Percentiles rank a stretch among this genome's conserved stretches.
These are phyloP conservation scores for Neurospora intermedia DNA, from an alignment of 495 filamentous ascomycete species.

Conservation along the genomic window DNA sequence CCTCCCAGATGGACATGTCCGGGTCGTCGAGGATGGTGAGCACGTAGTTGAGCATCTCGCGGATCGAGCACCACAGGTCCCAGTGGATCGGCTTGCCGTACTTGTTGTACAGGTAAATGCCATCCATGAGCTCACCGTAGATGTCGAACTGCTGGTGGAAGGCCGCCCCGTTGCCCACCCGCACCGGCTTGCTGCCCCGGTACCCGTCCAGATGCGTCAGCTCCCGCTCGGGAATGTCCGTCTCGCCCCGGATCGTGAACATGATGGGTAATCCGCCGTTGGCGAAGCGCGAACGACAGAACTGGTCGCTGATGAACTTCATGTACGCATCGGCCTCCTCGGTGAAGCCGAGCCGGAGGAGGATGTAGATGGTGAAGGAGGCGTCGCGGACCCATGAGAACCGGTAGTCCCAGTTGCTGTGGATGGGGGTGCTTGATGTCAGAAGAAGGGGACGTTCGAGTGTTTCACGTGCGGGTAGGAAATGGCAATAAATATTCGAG, in stretches of 20 bases:
- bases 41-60: slow-evolving; percentile 35
- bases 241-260: slow-evolving; percentile 64
- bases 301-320: slow-evolving; percentile 59
- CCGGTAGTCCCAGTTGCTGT: slow-evolving; percentile 68
- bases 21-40: slow-evolving; percentile 44
- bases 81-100: slow-evolving; percentile 64
- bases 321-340: slow-evolving; percentile 65
- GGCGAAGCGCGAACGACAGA: slow-evolving; percentile 36
- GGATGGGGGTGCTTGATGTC: slow-evolving; percentile 2
- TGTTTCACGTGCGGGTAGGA: neutral
- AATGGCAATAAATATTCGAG: neutral
- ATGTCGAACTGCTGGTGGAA: slow-evolving; percentile 68
- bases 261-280: slow-evolving; percentile 59
- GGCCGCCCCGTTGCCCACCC: slow-evolving; percentile 65
- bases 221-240: slow-evolving; percentile 57
- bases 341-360: slow-evolving; percentile 63
- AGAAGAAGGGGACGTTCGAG: neutral
- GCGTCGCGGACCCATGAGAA: slow-evolving; percentile 68
- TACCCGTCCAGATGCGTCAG: slow-evolving; percentile 59
- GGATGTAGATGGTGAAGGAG: slow-evolving; percentile 65
- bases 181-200: slow-evolving; percentile 53
- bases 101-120: slow-evolving; percentile 67
- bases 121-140: slow-evolving; percentile 67
- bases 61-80: slow-evolving; percentile 46
- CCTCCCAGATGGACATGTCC: slow-evolving; percentile 75